These are phyloP conservation scores for Echinosophora koreensis DNA, from an alignment of 306 rosid species.

Conservation along the genomic window DNA sequence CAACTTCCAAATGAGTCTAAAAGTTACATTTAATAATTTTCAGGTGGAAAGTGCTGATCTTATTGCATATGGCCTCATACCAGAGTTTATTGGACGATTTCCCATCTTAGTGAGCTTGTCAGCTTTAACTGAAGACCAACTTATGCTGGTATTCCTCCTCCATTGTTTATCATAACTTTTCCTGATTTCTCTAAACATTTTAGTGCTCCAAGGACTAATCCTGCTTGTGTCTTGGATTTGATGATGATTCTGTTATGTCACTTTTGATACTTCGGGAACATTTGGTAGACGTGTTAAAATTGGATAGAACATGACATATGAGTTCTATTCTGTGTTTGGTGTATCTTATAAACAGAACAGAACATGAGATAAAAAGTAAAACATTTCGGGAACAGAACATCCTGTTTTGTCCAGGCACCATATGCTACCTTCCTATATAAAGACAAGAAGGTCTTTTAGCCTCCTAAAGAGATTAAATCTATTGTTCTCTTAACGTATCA, in stretches of 20 bases:
- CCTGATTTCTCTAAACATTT: constrained; percentile 19
- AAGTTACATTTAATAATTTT: constrained; percentile 40
- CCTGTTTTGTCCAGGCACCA: no score
- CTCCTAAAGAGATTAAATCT: constrained; percentile 12
- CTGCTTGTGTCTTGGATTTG: constrained; percentile 25
- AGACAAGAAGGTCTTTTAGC: constrained; percentile 24
- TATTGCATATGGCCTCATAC: constrained; percentile 94
- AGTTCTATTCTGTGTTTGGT: no score
- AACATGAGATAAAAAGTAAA: no score
- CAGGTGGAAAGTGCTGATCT: constrained; percentile 99
- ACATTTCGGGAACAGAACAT: no score
- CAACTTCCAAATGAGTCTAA: constrained; percentile 47
- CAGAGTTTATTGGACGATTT: constrained; percentile 98
- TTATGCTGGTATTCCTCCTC: constrained; percentile 73
- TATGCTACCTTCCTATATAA: background rate
- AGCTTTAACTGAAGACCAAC: constrained; percentile 95
- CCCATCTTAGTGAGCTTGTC: constrained; percentile 90
- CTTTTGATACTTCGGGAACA: background rate
- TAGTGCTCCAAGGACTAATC: constrained; percentile 20
- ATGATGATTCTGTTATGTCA: constrained; percentile 28
- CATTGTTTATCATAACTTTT: constrained; percentile 24
- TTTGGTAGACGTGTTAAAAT: no score
- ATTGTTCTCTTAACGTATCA: background rate
- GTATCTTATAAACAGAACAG: no score
- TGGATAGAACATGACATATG: no score